phyloP scores from a whole-genome alignment of 1,139 yeast genomes.

The Magnusiomyces paraingens region DNA sequence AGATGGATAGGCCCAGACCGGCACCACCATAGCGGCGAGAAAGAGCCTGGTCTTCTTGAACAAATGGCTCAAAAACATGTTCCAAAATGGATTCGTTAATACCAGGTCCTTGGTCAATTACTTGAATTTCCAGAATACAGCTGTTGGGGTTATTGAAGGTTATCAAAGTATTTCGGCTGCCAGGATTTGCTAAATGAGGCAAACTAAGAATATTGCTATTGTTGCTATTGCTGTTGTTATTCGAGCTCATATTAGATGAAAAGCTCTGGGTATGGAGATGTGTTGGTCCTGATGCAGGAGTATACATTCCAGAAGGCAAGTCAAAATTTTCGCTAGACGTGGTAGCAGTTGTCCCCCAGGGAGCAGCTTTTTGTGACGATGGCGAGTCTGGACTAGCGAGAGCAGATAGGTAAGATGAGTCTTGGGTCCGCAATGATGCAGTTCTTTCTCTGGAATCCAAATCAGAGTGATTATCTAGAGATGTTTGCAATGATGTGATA shows the following conservation, averaged over 20 bases:
- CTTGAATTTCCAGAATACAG: slow-evolving; percentile 53
- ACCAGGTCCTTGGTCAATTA: slow-evolving; percentile 90
- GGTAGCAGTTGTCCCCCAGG: background rate
- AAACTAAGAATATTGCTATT: background rate
- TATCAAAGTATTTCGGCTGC: background rate
- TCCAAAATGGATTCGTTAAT: slow-evolving; percentile 73
- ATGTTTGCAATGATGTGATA: background rate
- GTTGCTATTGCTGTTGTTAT: background rate
- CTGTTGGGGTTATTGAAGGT: background rate
- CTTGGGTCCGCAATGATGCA: background rate
- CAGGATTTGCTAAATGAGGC: background rate
- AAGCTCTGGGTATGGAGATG: background rate
- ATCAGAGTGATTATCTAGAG: background rate
- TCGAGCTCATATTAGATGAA: background rate
- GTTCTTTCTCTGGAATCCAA: background rate
- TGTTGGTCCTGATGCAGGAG: background rate
- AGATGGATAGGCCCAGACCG: slow-evolving; percentile 88
- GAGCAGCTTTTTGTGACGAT: background rate
- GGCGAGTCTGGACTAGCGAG: background rate
- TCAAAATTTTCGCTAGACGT: background rate
- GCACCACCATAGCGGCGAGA: slow-evolving; percentile 93
- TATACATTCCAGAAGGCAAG: background rate
- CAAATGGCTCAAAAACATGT: slow-evolving; percentile 89
- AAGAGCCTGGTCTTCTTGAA: slow-evolving; percentile 92
- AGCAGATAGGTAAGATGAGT: background rate